Evolutionary conservation across 148 eudicot genomes (phyloP), one percentile per base, ranked within the genome.

Genomic region (Salicornia ramosissima): DNA sequence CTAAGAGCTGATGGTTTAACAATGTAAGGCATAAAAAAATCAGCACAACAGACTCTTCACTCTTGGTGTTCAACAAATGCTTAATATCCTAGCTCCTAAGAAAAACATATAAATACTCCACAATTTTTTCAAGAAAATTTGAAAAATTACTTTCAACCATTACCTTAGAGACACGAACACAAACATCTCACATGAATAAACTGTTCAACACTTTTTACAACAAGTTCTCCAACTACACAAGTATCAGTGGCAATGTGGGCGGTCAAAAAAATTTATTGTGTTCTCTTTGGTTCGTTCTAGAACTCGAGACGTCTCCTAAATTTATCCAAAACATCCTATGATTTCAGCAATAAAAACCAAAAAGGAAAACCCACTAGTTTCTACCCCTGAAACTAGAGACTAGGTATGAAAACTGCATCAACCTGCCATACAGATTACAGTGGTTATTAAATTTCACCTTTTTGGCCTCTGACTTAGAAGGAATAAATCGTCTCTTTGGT

Each of bases 401-500:
- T 4, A 26, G 11, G 28, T 0, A n/a, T 22, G 6, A 5, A 19
- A 39, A 50, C 13, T 16, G 19, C 28, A 50, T 46, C 33, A 66
- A 40, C 10, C 25, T 39, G 16, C 6, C 8, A 36, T 18, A 25
- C 36, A 33, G 21, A 64, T 29, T 26, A 25, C 34, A 63, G 29
- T 31, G 25, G 33, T 21, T 30, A 9, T 28, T 14, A 18, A 67
- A 51, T 68, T 29, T 50, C 65, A 88, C 99, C 94, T 70, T 82
- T 83, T 87, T 87, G 72, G 72, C 69, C 82, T 95, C 99, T 90
- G 87, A 91, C 78, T 89, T 91, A 22, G 99, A 95, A 68, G 87
- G 93, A 77, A 89, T 83, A 70, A 91, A 95, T 68, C 97, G 87
- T 54, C 97, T 83, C 81, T 95, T 95, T 55, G 99, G 96, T 62